Evolutionary conservation across 2,329 filamentous ascomycete species (phyloP), one percentile per base, ranked within the genome.

Genomic region (Nectriaceae sp.): DNA sequence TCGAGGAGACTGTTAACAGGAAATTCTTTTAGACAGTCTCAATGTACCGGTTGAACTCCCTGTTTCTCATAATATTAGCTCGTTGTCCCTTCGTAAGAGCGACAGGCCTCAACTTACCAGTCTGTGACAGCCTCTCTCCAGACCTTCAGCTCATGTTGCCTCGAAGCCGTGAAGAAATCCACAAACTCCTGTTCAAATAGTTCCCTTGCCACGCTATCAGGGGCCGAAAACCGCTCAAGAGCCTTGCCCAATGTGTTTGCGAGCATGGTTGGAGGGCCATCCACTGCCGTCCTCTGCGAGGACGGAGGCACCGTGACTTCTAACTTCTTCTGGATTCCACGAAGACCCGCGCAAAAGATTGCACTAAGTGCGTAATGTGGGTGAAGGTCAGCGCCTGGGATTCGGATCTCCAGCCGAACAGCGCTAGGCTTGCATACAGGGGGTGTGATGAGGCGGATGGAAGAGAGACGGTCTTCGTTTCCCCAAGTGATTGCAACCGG

Each of bases 401-500:
- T 84, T 24, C 87, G 80, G 35, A 90, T 76, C 64, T 90, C 87
- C 54, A 90, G 84, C 26, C 87, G 75, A 6, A 86, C 89, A 1
- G 85, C 82, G 60, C 87, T 87, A 0, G 84, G 72, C 37, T 82
- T 84, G 3, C 83, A 78, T 0, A 84, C 85, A 0, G 87, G 87
- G 11, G 44, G 49, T 15, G 44, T 41, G 31, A 51, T 44, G 15
- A 51, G 40, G 2, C 19, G 77, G 47, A 90, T 85, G 0, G 82
- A 87, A 1, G 87, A 86, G 1, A 85, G 84, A 38, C 87, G 82
- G 61, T 90, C 86, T 65, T 90, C 87, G 4, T 89, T 70, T 2
- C 87, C 87, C 87, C 87, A 90, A 3, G 83, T 88, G 0, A 90
- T 85, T 0, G 85, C 89, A 15, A 90, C 87, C 0, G 87, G 87